A percentile compares a stretch with the other conserved stretches of the same genome.
These are phyloP conservation scores for Cucurbita moschata DNA, from an alignment of 306 rosid species.

Conservation along the genomic window DNA sequence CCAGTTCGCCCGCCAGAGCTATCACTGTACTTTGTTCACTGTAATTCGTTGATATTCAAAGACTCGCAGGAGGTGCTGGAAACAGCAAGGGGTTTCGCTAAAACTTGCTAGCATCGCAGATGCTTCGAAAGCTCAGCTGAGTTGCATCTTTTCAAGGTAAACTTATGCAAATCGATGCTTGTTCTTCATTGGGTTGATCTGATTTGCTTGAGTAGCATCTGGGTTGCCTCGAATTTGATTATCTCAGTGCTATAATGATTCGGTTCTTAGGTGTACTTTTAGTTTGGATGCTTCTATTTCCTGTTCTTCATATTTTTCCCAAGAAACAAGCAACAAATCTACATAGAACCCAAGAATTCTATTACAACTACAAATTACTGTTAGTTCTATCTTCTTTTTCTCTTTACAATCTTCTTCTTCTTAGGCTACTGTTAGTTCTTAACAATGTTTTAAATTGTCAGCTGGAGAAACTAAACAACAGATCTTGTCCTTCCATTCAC, in stretches of 20 bases:
- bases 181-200: slow-evolving; percentile 18
- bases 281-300: neutral
- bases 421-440: neutral
- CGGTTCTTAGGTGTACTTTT: neutral
- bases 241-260: neutral
- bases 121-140: slow-evolving; percentile 11
- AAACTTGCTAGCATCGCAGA: slow-evolving; percentile 7
- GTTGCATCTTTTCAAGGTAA: slow-evolving; percentile 8
- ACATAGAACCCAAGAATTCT: neutral
- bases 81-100: neutral
- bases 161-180: slow-evolving; percentile 13
- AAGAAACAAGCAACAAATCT: neutral
- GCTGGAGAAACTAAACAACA: neutral
- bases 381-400: neutral
- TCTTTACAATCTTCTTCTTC: neutral
- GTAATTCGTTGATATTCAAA: neutral
- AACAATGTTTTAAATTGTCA: neutral
- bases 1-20: slow-evolving; percentile 9
- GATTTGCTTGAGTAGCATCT: slow-evolving; percentile 9
- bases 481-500: neutral
- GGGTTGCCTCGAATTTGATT: slow-evolving; percentile 19
- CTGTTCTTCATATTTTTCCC: no score
- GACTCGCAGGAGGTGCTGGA: neutral
- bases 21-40: neutral
- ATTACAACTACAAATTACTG: neutral